Conservation (phyloP, 805 yeast species). For the Isabelozyma pseudorhagii region DNA sequence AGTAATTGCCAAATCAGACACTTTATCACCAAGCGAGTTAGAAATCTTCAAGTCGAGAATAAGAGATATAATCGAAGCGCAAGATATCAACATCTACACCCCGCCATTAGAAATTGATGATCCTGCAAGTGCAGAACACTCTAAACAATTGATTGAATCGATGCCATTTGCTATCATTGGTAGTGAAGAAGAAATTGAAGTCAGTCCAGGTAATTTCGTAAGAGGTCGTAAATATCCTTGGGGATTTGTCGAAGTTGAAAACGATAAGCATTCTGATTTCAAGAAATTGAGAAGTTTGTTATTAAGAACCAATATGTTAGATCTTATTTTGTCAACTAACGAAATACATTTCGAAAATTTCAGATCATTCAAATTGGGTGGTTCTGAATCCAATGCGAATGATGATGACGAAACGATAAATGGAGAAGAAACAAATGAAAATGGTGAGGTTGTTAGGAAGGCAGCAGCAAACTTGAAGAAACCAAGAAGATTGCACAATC, state of each 20-base stretch:
- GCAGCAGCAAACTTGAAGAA: slow-evolving; percentile 32
- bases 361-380: slow-evolving; percentile 67
- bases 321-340: slow-evolving; percentile 73
- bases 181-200: slow-evolving; percentile 66
- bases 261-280: slow-evolving; percentile 82
- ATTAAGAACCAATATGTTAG: slow-evolving; percentile 80
- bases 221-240: slow-evolving; percentile 86
- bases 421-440: slow-evolving; percentile 24
- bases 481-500: slow-evolving; percentile 65
- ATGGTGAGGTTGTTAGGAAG: slow-evolving; percentile 23
- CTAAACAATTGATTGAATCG: slow-evolving; percentile 72
- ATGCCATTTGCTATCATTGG: slow-evolving; percentile 89
- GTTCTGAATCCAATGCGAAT: slow-evolving; percentile 22
- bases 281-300: slow-evolving; percentile 74
- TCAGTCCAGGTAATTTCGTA: slow-evolving; percentile 59
- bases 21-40: slow-evolving; percentile 70
- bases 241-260: slow-evolving; percentile 88
- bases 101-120: slow-evolving; percentile 79
- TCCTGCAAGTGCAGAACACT: slow-evolving; percentile 73
- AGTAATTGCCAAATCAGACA: slow-evolving; percentile 84
- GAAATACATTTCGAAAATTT: slow-evolving; percentile 79
- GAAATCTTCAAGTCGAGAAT: slow-evolving; percentile 68
- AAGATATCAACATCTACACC: slow-evolving; percentile 78
- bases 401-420: slow-evolving; percentile 29
- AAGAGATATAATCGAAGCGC: slow-evolving; percentile 78